Base-by-base conservation (phyloP, 148 eudicot genomes). In the Salicornia ramosissima region DNA sequence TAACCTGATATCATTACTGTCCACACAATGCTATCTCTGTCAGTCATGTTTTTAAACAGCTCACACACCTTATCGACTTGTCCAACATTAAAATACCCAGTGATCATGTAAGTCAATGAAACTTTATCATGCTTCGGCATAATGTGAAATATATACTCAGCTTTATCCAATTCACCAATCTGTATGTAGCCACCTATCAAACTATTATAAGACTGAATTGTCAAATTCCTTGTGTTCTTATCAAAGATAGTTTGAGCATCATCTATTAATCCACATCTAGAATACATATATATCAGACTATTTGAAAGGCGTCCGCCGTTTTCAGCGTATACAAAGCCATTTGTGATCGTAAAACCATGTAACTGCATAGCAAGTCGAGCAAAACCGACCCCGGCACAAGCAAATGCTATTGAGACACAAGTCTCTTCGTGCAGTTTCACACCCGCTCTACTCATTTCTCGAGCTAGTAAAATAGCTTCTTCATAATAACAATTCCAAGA, bases 1-100 rank as follows among this genome's bases (percentile, higher is more conserved):
- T 64, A 77, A 51, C 86, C 86, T 28, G 86, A 80, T 52, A 83
- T 77, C 79, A 80, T 80, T 33, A 77, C 71, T 31, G 83, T 83
- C 86, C 86, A 83, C 16, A 83, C 79, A 71, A 80, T 65, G 39
- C 42, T 74, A 65, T 83, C 86, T 46, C 50, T 83, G 24, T 68
- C 83, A 43, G 79, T 80, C 83, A 83, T 83, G 55, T 26, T 22
- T 16, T 77, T 65, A 71, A 83, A 83, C 71, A 83, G 61, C 64
- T 68, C 65, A 68, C 51, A 58, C 2, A 81, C 86, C 67, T 77
- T 71, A 10, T 40, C 64, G 51, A 80, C 75, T 68, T 68, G 61
- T 59, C 77, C 80, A 15, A 16, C 62, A 68, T 53, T 68, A 28
- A 71, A 75, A 65, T 83, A 83, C 34, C 83, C 83, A 52, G 58